Conservation (phyloP, 1,284 basidiomycete species). For the Irpex rosettiformis region DNA sequence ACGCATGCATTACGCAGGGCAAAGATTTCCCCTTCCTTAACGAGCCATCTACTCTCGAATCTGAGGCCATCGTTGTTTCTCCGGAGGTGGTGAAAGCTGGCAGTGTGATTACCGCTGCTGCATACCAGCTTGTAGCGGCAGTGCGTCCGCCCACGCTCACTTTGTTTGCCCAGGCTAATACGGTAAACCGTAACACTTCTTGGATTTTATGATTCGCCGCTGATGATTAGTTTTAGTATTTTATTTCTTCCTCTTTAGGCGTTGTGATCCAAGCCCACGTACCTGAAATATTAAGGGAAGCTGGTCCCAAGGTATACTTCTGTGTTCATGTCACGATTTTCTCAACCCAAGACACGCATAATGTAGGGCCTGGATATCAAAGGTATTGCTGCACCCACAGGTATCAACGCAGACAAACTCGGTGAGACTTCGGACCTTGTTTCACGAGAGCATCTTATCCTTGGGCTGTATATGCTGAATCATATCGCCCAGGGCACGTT, state of each 20-base stretch:
- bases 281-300: neutral
- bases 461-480: too few relatives aligned
- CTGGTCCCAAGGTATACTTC: neutral
- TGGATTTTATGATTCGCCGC: neutral
- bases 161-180: neutral
- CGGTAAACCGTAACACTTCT: neutral
- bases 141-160: constrained; percentile 15
- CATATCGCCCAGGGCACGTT: too few relatives aligned
- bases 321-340: neutral
- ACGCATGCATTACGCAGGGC: too few relatives aligned
- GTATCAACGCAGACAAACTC: neutral
- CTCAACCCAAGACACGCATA: neutral
- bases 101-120: constrained; percentile 16
- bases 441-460: too few relatives aligned
- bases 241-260: neutral
- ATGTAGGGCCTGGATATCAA: neutral
- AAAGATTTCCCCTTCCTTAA: too few relatives aligned
- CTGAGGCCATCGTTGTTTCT: too few relatives aligned
- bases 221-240: neutral
- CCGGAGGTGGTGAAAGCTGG: too few relatives aligned
- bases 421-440: neutral
- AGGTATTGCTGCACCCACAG: neutral
- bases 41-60: too few relatives aligned
- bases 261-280: neutral
- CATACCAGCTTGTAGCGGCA: constrained; percentile 17